Percentiles rank a stretch among this genome's conserved stretches.
Evolutionary conservation across 768 basidiomycete species (phyloP).

Genomic region (Tricholoma matsutake): DNA sequence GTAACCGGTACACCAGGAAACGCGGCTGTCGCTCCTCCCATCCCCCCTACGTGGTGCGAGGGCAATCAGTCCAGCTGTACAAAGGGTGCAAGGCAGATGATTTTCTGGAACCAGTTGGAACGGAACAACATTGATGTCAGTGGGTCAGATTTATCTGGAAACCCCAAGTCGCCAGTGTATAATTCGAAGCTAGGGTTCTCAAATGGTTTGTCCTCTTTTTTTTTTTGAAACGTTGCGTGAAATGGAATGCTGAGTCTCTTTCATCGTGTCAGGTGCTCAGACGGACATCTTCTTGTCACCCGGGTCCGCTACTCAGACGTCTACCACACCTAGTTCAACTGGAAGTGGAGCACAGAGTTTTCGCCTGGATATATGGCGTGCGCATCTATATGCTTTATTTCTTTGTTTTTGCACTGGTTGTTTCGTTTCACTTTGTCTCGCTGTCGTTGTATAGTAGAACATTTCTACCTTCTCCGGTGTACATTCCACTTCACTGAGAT

Average conservation of each 20-base stretch:
- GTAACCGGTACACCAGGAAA: conserved; percentile 41
- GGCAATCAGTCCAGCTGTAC: conserved; percentile 38
- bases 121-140: conserved; percentile 46
- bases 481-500: too few species aligned
- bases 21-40: conserved; percentile 36
- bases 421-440: background rate
- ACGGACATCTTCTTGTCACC: conserved; percentile 35
- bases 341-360: background rate
- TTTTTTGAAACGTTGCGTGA: conserved; percentile 2
- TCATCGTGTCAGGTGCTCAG: conserved; percentile 30
- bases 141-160: conserved; percentile 38
- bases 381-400: background rate
- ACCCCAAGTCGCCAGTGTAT: conserved; percentile 43
- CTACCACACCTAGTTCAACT: background rate
- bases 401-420: background rate
- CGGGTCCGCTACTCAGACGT: conserved; percentile 3
- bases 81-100: conserved; percentile 50
- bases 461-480: background rate
- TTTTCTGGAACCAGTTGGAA: conserved; percentile 48
- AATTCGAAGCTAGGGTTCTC: conserved; percentile 46
- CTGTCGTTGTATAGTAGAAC: background rate
- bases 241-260: background rate
- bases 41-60: conserved; percentile 52
- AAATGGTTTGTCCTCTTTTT: conserved; percentile 34
- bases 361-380: background rate